A percentile compares a stretch with the other conserved stretches of the same genome.
These are phyloP conservation scores for Glaciozyma antarctica DNA, from an alignment of 768 basidiomycete genomes.

Conservation along the genomic window DNA sequence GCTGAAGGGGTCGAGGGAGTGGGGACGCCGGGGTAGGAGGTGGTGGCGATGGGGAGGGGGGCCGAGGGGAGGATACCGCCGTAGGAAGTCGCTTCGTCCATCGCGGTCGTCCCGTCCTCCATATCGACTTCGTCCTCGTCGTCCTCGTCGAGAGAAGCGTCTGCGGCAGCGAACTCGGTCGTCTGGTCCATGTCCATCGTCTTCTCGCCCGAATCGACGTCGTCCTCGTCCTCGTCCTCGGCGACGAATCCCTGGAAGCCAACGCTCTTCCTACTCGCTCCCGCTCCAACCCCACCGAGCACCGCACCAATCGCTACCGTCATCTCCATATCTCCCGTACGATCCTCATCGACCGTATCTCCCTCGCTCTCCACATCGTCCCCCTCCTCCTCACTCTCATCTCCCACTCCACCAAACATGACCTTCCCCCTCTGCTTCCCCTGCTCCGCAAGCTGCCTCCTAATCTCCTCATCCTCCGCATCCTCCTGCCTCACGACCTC, in stretches of 20 bases:
- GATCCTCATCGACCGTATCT: conserved; percentile 6
- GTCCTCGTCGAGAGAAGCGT: too few species aligned
- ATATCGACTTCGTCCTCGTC: not conserved
- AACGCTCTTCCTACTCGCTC: not conserved
- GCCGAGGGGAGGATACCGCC: conserved; percentile 8
- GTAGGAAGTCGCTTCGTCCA: conserved; percentile 28
- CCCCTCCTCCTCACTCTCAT: conserved; percentile 14
- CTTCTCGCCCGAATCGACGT: conserved; percentile 22
- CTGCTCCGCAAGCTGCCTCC: conserved; percentile 18
- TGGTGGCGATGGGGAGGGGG: not conserved
- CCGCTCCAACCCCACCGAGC: not conserved
- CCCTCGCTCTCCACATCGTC: conserved; percentile 17
- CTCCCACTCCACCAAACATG: conserved; percentile 7
- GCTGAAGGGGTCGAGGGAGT: conserved; percentile 2
- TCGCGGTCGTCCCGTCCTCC: conserved; percentile 13
- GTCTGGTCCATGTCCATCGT: conserved; percentile 13
- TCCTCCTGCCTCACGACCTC: conserved; percentile 22
- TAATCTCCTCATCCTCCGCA: conserved; percentile 26
- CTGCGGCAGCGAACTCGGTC: conserved; percentile 1
- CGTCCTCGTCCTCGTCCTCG: conserved; percentile 20
- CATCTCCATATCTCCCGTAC: conserved; percentile 23
- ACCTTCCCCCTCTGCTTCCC: conserved; percentile 17
- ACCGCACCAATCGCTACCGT: conserved; percentile 18
- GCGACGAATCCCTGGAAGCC: not conserved
- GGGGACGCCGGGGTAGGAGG: not conserved